Evolutionary conservation across 2,329 filamentous ascomycete genomes (phyloP).

Genomic region (Aspergillus sp.): DNA sequence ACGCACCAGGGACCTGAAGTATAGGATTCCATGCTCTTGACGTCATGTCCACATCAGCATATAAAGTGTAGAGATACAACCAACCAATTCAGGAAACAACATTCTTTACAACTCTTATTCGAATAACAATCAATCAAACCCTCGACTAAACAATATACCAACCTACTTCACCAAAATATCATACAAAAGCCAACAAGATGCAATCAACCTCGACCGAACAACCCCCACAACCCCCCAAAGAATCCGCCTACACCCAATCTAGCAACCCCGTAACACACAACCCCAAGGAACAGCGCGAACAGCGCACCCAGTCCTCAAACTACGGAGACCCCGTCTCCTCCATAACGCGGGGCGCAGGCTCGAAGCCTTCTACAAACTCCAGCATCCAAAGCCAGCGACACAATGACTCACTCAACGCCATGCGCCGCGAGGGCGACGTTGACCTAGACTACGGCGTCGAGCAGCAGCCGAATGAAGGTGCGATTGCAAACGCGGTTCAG

Average conservation of each 20-base stretch:
- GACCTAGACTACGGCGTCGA: slow-evolving; percentile 43
- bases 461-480: slow-evolving; percentile 40
- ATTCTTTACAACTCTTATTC: background rate
- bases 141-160: background rate
- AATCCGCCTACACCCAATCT: slow-evolving; percentile 39
- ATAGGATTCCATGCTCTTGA: slow-evolving; percentile 7
- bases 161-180: background rate
- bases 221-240: slow-evolving; percentile 39
- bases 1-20: background rate
- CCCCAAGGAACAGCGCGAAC: slow-evolving; percentile 31
- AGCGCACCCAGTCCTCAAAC: slow-evolving; percentile 14
- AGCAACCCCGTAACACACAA: slow-evolving; percentile 40
- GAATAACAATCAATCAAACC: background rate
- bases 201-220: slow-evolving; percentile 24
- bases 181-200: slow-evolving; percentile 24
- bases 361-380: slow-evolving; percentile 35
- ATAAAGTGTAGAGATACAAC: background rate
- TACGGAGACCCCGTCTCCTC: slow-evolving; percentile 31
- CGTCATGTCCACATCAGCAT: slow-evolving; percentile 18
- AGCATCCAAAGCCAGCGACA: slow-evolving; percentile 27
- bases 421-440: slow-evolving; percentile 30
- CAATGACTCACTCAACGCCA: slow-evolving; percentile 18
- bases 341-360: slow-evolving; percentile 33
- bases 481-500: slow-evolving; percentile 38
- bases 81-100: background rate